Base-by-base conservation (phyloP, 2,329 filamentous ascomycete genomes). In the Madurella mycetomatis region DNA sequence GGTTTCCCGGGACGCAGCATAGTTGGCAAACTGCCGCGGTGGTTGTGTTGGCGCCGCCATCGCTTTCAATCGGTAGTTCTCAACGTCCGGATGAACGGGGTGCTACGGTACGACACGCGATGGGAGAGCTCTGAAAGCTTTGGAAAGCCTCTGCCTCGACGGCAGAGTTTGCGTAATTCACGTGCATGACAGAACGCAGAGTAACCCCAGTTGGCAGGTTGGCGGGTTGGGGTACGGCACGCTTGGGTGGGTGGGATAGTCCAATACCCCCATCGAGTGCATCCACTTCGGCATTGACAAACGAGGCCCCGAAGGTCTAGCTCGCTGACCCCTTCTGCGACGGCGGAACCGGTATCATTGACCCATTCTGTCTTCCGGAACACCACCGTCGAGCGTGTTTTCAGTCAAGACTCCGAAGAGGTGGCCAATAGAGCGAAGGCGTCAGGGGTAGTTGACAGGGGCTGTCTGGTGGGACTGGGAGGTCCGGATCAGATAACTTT, bases 401-500 rank as follows among this genome's bases (percentile, higher is more conserved):
- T 41, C 32, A 43, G 49, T 47, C 42, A 25, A 18, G 51, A 9
- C 16, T 15, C 47, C 53, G 55, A 41, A 18, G 32, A 17, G 13
- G 15, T 43, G 25, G 19, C 60, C 59, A 62, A 62, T 62, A 31
- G 37, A 34, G 53, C 18, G 19, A 11, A n/a, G 25, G 25, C 34
- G 9, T 9, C 42, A 49, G 53, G 41, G 51, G 53, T 47, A 31
- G 37, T 44, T 50, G 39, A 19, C 44, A 32, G 41, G 47, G 41
- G 34, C 34, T 12, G 2, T 48, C 46, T 45, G 31, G 41, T 45
- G 49, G 32, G 42, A 47, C 12, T 4, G 34, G 44, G 45, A 42
- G 58, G 53, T 60, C 57, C 65, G 65, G 66, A 69, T 69, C 66
- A 62, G 66, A 69, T 69, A 69, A 68, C 66, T 65, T 63, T 66